Evolutionary conservation across 352 stramenopile species (phyloP).

Genomic region (Phytophthora uliginosa): DNA sequence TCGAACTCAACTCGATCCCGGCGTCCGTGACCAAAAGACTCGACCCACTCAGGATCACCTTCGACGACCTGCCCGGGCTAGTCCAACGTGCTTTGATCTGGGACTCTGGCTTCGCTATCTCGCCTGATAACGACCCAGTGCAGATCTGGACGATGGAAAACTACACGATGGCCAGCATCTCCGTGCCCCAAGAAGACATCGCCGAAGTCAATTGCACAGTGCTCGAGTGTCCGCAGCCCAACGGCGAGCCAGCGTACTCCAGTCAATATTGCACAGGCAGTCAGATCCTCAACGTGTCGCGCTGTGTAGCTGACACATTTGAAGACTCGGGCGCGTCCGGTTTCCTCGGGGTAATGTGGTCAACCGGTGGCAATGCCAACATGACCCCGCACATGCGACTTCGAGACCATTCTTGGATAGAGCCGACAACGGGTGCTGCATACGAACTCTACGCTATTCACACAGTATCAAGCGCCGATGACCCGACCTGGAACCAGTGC

Average conservation of each 20-base stretch:
- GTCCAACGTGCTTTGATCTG: slow-evolving; percentile 48
- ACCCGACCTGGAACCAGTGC: slow-evolving; percentile 32
- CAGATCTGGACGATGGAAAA: slow-evolving; percentile 34
- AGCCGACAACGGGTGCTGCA: slow-evolving; percentile 15
- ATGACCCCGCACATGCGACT: slow-evolving; percentile 37
- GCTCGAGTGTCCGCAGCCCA: slow-evolving; percentile 37
- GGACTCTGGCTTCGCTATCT: slow-evolving; percentile 44
- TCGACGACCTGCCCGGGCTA: slow-evolving; percentile 33
- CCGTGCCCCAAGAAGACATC: slow-evolving; percentile 27
- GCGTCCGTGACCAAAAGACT: slow-evolving; percentile 22
- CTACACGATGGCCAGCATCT: slow-evolving; percentile 40
- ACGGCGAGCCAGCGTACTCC: slow-evolving; percentile 16
- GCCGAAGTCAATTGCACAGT: slow-evolving; percentile 27
- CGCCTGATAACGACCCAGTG: slow-evolving; percentile 21
- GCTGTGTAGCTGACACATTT: slow-evolving; percentile 42
- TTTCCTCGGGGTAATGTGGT: slow-evolving; percentile 42
- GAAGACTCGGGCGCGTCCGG: slow-evolving; percentile 6
- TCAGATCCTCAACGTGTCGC: slow-evolving; percentile 44
- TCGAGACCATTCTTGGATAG: slow-evolving; percentile 35
- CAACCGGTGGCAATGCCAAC: slow-evolving; percentile 25
- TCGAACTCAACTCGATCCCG: slow-evolving; percentile 28
- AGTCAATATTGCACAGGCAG: slow-evolving; percentile 42
- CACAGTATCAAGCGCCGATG: slow-evolving; percentile 20
- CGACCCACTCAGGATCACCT: slow-evolving; percentile 19
- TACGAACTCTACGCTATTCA: slow-evolving; percentile 40